Percentiles rank a stretch among this genome's conserved stretches.
These are phyloP conservation scores for Austroboletus rostrupii DNA, from an alignment of 1,284 basidiomycete species.

Conservation along the genomic window DNA sequence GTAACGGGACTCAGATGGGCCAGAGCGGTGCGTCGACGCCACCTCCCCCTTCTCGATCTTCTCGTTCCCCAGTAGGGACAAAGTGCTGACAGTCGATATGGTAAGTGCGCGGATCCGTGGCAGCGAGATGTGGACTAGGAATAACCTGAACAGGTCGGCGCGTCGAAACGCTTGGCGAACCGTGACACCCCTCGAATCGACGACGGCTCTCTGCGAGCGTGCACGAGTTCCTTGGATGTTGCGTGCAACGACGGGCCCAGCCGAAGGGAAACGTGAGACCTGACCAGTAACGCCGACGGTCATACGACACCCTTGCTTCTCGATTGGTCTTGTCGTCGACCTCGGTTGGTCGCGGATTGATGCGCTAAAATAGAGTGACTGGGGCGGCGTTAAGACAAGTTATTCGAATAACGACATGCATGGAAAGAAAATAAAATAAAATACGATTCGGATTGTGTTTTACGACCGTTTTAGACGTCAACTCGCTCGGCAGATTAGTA, in stretches of 20 bases:
- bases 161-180: neutral
- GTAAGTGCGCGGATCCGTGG: too few relatives aligned
- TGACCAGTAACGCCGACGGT: neutral
- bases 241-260: neutral
- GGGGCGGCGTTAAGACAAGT: constrained; percentile 18
- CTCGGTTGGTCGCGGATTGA: constrained; percentile 21
- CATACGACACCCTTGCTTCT: constrained; percentile 14
- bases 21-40: too few relatives aligned
- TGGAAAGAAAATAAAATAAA: neutral
- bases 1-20: too few relatives aligned
- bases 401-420: constrained; percentile 21
- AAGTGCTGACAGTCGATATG: too few relatives aligned
- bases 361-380: constrained; percentile 2
- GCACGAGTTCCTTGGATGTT: neutral
- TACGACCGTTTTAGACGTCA: constrained; percentile 15
- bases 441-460: neutral
- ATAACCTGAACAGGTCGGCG: constrained; percentile 4
- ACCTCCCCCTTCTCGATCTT: too few relatives aligned
- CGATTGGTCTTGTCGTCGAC: constrained; percentile 22
- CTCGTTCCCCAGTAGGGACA: too few relatives aligned
- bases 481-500: constrained; percentile 10
- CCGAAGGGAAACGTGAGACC: neutral
- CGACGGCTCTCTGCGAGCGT: constrained; percentile 1
- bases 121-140: neutral
- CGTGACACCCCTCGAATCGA: neutral